phyloP scores from a whole-genome alignment of 148 eudicot species.

The Pouteria glomerata region DNA sequence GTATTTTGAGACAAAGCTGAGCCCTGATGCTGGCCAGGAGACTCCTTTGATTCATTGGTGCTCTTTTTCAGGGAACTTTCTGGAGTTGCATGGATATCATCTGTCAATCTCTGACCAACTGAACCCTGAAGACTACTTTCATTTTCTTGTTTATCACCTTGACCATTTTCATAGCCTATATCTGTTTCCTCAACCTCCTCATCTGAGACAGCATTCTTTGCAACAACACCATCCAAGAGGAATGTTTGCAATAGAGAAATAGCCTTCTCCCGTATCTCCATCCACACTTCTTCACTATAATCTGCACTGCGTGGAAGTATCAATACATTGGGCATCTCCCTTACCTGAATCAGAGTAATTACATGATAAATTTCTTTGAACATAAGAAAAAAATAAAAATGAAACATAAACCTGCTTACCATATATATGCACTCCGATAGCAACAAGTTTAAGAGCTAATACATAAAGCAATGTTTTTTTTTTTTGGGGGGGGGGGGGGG shows the following conservation, averaged over 20 bases:
- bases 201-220: slow-evolving; percentile 74
- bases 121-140: slow-evolving; percentile 47
- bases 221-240: slow-evolving; percentile 70
- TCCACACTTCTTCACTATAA: slow-evolving; percentile 99
- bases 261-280: slow-evolving; percentile 94
- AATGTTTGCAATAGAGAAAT: slow-evolving; percentile 75
- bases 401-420: background rate
- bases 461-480: background rate
- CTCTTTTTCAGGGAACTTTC: slow-evolving; percentile 59
- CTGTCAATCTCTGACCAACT: slow-evolving; percentile 37
- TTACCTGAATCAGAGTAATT: slow-evolving; percentile 46
- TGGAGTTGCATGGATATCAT: slow-evolving; percentile 34
- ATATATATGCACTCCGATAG: background rate
- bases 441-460: background rate
- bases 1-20: slow-evolving; percentile 46
- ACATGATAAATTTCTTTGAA: background rate
- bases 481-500: no score
- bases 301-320: slow-evolving; percentile 98
- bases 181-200: slow-evolving; percentile 82
- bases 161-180: slow-evolving; percentile 49
- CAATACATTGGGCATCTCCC: slow-evolving; percentile 99
- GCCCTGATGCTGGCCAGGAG: slow-evolving; percentile 53
- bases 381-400: background rate
- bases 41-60: slow-evolving; percentile 35
- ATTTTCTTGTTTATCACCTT: slow-evolving; percentile 34